Base-by-base conservation (phyloP, 2,329 filamentous ascomycete species). In the Phialocephala subalpina region DNA sequence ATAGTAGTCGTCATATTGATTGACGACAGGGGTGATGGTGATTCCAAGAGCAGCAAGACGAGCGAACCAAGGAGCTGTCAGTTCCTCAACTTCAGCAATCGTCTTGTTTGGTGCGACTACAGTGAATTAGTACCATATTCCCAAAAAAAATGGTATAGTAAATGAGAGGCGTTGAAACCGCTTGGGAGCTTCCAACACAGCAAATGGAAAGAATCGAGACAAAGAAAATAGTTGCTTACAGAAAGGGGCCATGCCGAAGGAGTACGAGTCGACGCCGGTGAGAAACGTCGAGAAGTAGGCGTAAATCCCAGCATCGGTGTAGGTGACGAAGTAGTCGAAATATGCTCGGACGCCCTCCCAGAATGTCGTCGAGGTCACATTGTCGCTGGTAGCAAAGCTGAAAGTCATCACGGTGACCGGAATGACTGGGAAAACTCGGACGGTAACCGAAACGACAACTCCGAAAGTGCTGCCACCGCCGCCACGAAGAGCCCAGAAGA, bases 401-500 rank as follows among this genome's bases (percentile, higher is more conserved):
- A 82, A 83, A 22, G 78, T 75, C 0, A 80, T 75, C 14, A 78
- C 75, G 3, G 74, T 68, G 1, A 78, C 77, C 0, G 76, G 76
- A 0, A 74, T 72, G 2, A 81, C 82, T 0, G 82, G 80, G 70
- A 86, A 79, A 0, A 84, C 83, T 65, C 83, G 83, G 12, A 86
- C 73, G 0, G 86, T 88, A 45, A 89, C 77, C 0, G 84, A 86
- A 1, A 82, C 67, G 4, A 69, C 69, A 38, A 73, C 67, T 0
- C 85, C 87, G 71, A 87, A 91, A 0, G 86, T 89, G 20, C 83
- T 83, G 3, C 85, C 86, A 8, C 86, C 86, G 4, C 86, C 82
- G 5, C 87, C 87, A 62, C 84, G 78, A 64, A 90, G 79, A 0
- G 88, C 88, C 88, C 87, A 91, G 74, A 89, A 90, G 0, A 91